Evolutionary conservation across 805 yeast genomes (phyloP), one percentile per base, ranked within the genome.

Genomic region (Teunomyces stri): DNA sequence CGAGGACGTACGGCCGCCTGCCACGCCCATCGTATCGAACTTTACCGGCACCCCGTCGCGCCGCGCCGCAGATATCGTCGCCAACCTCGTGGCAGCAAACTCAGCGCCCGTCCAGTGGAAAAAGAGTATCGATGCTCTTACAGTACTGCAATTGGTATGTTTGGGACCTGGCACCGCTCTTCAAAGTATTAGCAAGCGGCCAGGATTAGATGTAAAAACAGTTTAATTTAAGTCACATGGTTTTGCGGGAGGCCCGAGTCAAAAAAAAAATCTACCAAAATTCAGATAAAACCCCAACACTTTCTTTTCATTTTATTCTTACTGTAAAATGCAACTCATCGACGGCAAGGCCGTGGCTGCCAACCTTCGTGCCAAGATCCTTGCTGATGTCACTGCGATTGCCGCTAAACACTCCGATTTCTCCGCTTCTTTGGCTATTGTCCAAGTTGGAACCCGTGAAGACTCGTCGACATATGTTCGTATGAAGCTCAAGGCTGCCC

Each of bases 401-500:
- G 76, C 79, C 61, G 51, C 64, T 9, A 62, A 68, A 29, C 72
- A 78, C 53, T 76, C 83, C 12, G 72, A 70, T 42, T 86, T 87
- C 65, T 69, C 72, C 52, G 94, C 96, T 27, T 75, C 73, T 37
- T 71, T 87, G 59, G 73, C 82, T 51, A 87, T 87, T 53, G 73
- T 87, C 53, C 96, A 87, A 68, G 86, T 87, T 18, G 96, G 95
- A 47, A 70, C 72, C 21, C 76, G 92, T 64, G 85, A 85, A 18
- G 96, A 87, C 60, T 86, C 94, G 10, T 72, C 85, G n/a, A 85
- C 89, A 3, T 87, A 87, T 65, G 91, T 87, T 41, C 78, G 81
- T 53, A 86, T 85, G 89, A 87, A 87, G 65, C 68, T 84, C 50
- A 85, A 82, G 64, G 92, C 94, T 9, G 87, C 92, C 25, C 72